A percentile compares a stretch with the other conserved stretches of the same genome.
phyloP scores from a whole-genome alignment of 73 alveolate genomes.

The Uronychia binucleata region DNA sequence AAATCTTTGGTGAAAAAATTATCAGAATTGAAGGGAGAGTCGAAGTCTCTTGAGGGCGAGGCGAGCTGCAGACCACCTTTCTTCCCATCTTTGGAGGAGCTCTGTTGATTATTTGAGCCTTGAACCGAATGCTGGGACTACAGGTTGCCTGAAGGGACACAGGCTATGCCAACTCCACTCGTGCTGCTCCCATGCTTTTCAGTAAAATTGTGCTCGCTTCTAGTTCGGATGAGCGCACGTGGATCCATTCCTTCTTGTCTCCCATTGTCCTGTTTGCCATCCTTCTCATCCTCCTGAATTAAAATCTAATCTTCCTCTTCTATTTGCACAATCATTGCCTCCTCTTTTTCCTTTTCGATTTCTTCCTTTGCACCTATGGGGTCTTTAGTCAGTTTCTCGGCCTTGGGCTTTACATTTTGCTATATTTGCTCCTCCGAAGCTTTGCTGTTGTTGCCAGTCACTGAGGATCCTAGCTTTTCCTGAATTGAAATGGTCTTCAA shows the following conservation, averaged over 20 bases:
- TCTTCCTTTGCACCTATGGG: not conserved
- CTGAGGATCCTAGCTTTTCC: too few species aligned
- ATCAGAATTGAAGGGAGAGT: slow-evolving; percentile 16
- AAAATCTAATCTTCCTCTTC: too few species aligned
- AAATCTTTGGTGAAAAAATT: slow-evolving; percentile 20
- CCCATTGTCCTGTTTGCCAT: too few species aligned
- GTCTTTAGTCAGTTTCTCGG: too few species aligned
- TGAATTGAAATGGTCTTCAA: too few species aligned
- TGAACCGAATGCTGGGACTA: not conserved
- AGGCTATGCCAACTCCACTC: too few species aligned
- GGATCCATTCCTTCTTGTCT: not conserved
- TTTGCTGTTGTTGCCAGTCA: too few species aligned
- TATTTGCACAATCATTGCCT: not conserved
- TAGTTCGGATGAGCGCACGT: not conserved
- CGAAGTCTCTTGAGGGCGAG: not conserved
- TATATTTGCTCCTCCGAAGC: too few species aligned
- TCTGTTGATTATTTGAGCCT: too few species aligned
- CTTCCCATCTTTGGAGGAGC: too few species aligned
- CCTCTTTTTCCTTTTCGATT: not conserved
- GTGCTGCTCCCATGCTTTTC: not conserved
- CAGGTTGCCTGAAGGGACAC: not conserved
- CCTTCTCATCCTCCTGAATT: too few species aligned
- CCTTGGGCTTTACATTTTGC: too few species aligned
- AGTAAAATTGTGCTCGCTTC: not conserved
- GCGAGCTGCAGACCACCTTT: not conserved